Evolutionary conservation across 2,329 filamentous ascomycete genomes (phyloP).

Genomic region (Pezizomycotina sp.): DNA sequence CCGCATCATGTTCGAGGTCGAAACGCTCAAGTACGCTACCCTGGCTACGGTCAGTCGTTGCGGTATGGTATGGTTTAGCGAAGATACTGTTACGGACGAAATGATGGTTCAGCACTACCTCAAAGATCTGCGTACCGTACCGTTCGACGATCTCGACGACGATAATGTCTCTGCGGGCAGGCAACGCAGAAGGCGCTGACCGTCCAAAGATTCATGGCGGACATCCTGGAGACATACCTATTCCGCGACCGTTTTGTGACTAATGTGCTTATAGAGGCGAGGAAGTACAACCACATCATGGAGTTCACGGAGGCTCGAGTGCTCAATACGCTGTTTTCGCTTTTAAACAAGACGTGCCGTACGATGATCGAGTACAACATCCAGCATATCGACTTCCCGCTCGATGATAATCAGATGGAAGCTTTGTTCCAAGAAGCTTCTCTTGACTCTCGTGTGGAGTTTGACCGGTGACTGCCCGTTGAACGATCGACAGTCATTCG

Average conservation of each 20-base stretch:
- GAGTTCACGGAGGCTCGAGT: slow-evolving; percentile 85
- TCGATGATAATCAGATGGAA: slow-evolving; percentile 82
- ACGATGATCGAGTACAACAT: slow-evolving; percentile 91
- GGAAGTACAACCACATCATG: slow-evolving; percentile 87
- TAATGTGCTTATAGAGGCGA: slow-evolving; percentile 58
- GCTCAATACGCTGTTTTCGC: slow-evolving; percentile 81
- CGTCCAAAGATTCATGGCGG: slow-evolving; percentile 63
- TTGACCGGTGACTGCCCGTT: slow-evolving; percentile 90
- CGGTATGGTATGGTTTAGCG: slow-evolving; percentile 99
- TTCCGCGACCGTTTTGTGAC: slow-evolving; percentile 65
- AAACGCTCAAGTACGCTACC: slow-evolving; percentile 92
- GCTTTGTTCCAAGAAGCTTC: slow-evolving; percentile 85
- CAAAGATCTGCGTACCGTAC: slow-evolving; percentile 59
- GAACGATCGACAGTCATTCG: slow-evolving; percentile 70
- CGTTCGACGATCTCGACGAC: slow-evolving; percentile 92
- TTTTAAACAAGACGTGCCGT: slow-evolving; percentile 84
- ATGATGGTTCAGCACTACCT: slow-evolving; percentile 94
- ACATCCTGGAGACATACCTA: slow-evolving; percentile 59
- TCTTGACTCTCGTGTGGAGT: slow-evolving; percentile 87
- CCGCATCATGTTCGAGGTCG: slow-evolving; percentile 98
- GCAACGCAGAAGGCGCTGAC: slow-evolving; percentile 61
- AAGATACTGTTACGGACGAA: slow-evolving; percentile 79
- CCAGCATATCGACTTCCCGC: slow-evolving; percentile 82
- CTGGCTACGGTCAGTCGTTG: slow-evolving; percentile 98
- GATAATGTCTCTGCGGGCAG: slow-evolving; percentile 59